Evolutionary conservation across 1,284 basidiomycete species (phyloP).

Genomic region (Ustanciosporium gigantosporum): DNA sequence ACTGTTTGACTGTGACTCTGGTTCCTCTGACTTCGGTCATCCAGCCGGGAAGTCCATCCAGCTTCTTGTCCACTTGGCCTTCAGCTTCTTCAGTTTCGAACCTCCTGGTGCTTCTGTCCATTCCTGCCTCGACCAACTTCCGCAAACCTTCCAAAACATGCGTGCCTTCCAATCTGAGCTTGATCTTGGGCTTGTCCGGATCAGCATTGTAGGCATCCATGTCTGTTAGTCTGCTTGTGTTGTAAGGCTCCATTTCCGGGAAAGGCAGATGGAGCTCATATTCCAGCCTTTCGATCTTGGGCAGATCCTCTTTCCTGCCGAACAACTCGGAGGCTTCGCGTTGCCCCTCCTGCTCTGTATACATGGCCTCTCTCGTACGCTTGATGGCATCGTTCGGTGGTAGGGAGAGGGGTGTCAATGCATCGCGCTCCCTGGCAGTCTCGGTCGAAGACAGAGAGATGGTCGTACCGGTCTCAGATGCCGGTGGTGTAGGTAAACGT

Average conservation of each 20-base stretch:
- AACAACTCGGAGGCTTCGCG: conserved; percentile 41
- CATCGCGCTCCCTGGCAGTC: conserved; percentile 3
- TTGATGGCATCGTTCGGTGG: conserved; percentile 9
- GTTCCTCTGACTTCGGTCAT: conserved; percentile 44
- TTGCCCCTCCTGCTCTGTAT: conserved; percentile 3
- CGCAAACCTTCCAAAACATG: conserved; percentile 44
- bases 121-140: conserved; percentile 34
- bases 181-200: conserved; percentile 30
- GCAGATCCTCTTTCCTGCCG: conserved; percentile 9
- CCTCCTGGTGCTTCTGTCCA: conserved; percentile 27
- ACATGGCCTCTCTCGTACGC: conserved; percentile 3
- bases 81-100: conserved; percentile 14
- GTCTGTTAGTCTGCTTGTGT: conserved; percentile 16
- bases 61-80: conserved; percentile 1
- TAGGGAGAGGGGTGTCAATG: conserved; percentile 10
- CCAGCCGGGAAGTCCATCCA: conserved; percentile 42
- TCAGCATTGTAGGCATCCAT: conserved; percentile 34
- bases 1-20: conserved; percentile 27
- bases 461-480: conserved; percentile 15
- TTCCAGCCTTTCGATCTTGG: conserved; percentile 36
- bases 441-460: conserved; percentile 17
- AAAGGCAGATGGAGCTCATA: conserved; percentile 42
- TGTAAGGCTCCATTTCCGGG: conserved; percentile 32
- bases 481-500: conserved; percentile 23
- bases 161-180: conserved; percentile 37